Evolutionary conservation across 345 rosid genomes (phyloP).

Genomic region (Schrenkiella parvula): DNA sequence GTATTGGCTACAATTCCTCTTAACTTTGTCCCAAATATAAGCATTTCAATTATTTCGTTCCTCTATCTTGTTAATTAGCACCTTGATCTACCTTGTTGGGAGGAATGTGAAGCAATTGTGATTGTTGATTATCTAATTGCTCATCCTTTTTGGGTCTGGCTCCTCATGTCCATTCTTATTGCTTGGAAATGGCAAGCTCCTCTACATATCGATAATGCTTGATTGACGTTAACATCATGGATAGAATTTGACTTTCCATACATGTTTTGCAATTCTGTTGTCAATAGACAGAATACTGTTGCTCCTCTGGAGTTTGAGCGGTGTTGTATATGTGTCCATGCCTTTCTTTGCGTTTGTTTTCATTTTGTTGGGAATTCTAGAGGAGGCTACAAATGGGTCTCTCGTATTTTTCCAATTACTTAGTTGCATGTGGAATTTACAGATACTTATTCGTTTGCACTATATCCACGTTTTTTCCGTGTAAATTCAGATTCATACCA

Average conservation of each 20-base stretch:
- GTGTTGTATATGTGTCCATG: background rate
- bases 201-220: background rate
- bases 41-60: background rate
- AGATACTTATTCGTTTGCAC: background rate
- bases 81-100: background rate
- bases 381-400: background rate
- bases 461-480: background rate
- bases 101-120: background rate
- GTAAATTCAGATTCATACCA: conserved; percentile 74
- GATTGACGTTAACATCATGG: background rate
- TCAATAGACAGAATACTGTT: background rate
- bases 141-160: conserved; percentile 1
- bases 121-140: background rate
- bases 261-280: background rate
- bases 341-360: background rate
- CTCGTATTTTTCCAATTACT: background rate
- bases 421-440: background rate
- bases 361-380: background rate
- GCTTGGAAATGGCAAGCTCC: background rate
- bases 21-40: background rate
- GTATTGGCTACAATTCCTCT: background rate
- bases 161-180: background rate
- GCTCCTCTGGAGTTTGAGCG: background rate
- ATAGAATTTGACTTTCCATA: background rate
- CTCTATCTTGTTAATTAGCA: background rate